These are phyloP conservation scores for Cladosporium sp. DNA, from an alignment of 2,329 filamentous ascomycete genomes.

Conservation along the genomic window DNA sequence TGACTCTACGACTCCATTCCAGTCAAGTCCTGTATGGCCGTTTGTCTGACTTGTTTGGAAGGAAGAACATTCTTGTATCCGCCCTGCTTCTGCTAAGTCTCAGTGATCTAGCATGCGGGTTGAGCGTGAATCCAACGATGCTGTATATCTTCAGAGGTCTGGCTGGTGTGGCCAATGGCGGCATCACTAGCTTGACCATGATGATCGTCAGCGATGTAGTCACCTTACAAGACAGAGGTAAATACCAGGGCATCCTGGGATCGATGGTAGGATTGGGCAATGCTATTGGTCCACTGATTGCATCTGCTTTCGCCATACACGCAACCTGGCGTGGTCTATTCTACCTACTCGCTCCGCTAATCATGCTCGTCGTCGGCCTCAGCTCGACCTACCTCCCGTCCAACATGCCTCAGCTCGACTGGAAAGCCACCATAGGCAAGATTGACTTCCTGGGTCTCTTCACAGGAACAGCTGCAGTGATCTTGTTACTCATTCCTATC, in stretches of 20 bases:
- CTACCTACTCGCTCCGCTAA: conserved; percentile 54
- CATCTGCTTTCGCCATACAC: conserved; percentile 43
- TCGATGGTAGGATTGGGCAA: conserved; percentile 49
- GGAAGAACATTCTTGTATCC: conserved; percentile 59
- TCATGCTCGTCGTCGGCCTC: conserved; percentile 40
- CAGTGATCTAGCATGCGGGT: conserved; percentile 60
- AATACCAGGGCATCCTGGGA: conserved; percentile 50
- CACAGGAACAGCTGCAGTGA: conserved; percentile 55
- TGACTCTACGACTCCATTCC: background rate
- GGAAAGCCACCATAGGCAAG: conserved; percentile 51
- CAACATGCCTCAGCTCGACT: conserved; percentile 49
- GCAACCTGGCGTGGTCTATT: conserved; percentile 49
- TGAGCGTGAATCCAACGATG: conserved; percentile 56
- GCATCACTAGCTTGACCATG: conserved; percentile 60
- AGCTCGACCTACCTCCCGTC: conserved; percentile 55
- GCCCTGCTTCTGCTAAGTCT: conserved; percentile 55
- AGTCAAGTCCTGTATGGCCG: conserved; percentile 61
- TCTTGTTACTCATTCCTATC: conserved; percentile 63
- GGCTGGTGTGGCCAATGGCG: conserved; percentile 63
- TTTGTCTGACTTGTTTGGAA: conserved; percentile 38
- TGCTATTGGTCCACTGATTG: conserved; percentile 46
- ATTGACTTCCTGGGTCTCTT: conserved; percentile 62
- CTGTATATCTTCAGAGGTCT: conserved; percentile 63
- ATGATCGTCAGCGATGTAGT: conserved; percentile 64
- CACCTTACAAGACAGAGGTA: conserved; percentile 59